Evolutionary conservation across 495 filamentous ascomycete genomes (phyloP).

Genomic region (Lichenothelia convexa): DNA sequence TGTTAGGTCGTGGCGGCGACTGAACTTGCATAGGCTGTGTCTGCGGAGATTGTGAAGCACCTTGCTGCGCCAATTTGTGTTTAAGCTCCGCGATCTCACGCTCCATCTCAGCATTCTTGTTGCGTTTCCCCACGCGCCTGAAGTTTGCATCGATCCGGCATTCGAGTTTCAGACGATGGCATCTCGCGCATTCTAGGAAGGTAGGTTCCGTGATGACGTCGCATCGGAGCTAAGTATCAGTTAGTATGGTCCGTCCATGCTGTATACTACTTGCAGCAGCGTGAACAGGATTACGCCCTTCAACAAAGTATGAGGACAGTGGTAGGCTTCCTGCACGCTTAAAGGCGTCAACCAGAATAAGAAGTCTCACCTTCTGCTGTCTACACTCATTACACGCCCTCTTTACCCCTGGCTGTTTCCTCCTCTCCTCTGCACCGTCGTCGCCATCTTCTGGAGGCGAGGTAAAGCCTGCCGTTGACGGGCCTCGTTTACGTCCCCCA

Average conservation of each 20-base stretch:
- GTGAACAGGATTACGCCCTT: conserved; percentile 1
- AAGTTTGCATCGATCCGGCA: conserved; percentile 93
- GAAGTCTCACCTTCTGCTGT: conserved; percentile 63
- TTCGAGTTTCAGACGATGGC: conserved; percentile 64
- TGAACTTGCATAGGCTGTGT: no score
- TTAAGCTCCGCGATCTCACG: conserved; percentile 38
- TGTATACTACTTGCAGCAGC: conserved; percentile 1
- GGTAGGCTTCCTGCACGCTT: no score
- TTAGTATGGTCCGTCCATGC: conserved; percentile 9
- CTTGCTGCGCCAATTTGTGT: conserved; percentile 24
- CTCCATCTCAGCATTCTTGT: conserved; percentile 84
- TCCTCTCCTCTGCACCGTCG: background rate
- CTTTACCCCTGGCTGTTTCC: conserved; percentile 24
- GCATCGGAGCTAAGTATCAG: conserved; percentile 49
- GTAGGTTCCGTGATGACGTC: conserved; percentile 59
- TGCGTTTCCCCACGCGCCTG: conserved; percentile 80
- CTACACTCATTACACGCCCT: conserved; percentile 88
- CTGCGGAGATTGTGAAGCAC: no score
- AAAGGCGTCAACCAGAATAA: background rate
- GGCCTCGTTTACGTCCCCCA: no score
- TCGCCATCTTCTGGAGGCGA: no score
- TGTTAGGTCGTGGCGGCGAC: no score
- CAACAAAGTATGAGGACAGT: background rate
- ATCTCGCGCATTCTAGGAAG: conserved; percentile 64
- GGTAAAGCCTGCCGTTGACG: no score